Evolutionary conservation across 192 early-diverging fungal genomes (phyloP), one percentile per base, ranked within the genome.

Genomic region (Entomortierella parvispora): DNA sequence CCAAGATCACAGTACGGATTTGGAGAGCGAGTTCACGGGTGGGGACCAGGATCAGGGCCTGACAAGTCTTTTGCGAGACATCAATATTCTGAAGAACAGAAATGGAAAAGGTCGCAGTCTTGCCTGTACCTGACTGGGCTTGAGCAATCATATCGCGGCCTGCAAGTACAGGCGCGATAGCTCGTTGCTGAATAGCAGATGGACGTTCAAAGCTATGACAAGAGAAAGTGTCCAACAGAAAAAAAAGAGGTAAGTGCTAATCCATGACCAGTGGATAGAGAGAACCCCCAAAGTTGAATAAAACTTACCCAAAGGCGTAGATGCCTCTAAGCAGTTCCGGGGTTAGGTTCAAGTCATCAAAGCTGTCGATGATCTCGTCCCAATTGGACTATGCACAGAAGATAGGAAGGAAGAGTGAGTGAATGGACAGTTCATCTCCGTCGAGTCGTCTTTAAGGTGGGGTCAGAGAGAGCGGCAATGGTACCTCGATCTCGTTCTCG

Each of bases 21-120:
- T 99, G 96, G 62, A 88, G 90, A 6, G 97, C 97, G 69, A 98
- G 82, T 82, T 99, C 97, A 62, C 97, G 93, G 42, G 97, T 98
- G 28, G 97, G 95, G 55, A 95, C 93, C 28, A 99, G 90, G 55
- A 99, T 88, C 40, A 99, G 87, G 15, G 97, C 97, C 80, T 99
- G 97, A 69, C 88, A 90, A 74, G 95, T 83, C 54, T 85, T 86
- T 50, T 91, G 68, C n/a, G 82, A 77, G 46, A 85, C 77, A 82
- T 97, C 93, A 47, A 99, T 84, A 56, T 88, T 89, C 71, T 99
- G 97, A 57, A 99, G 92, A 71, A 94, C 93, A 32, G 96, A 95
- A 76, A 99, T 97, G 63, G 95, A 96, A 90, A 99, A 99, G 49
- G 97, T 98, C 59, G 97, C 96, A 42, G 96, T 99, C 85, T 99